Evolutionary conservation across 768 basidiomycete genomes (phyloP).

Genomic region (Artomyces pyxidatus): DNA sequence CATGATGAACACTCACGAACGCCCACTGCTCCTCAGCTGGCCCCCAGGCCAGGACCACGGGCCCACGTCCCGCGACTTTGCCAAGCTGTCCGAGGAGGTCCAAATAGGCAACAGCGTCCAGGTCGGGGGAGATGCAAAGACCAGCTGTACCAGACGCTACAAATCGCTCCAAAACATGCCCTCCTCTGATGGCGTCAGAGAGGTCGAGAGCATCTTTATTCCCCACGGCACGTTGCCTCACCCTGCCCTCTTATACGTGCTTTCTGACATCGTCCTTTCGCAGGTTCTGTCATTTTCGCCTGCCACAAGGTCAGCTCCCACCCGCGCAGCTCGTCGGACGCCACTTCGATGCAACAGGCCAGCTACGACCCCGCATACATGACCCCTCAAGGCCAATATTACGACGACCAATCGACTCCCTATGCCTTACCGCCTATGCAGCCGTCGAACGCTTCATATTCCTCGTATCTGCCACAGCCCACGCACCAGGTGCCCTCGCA

Average conservation of each 20-base stretch:
- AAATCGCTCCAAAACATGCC: slow-evolving; percentile 59
- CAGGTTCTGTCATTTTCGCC: slow-evolving; percentile 65
- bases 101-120: slow-evolving; percentile 45
- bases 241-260: slow-evolving; percentile 13
- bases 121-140: slow-evolving; percentile 65
- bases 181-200: slow-evolving; percentile 41
- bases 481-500: slow-evolving; percentile 10
- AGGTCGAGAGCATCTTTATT: slow-evolving; percentile 84
- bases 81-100: slow-evolving; percentile 59
- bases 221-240: slow-evolving; percentile 62
- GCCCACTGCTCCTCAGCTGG: slow-evolving; percentile 64
- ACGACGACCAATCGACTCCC: slow-evolving; percentile 20
- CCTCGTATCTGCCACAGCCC: slow-evolving; percentile 10
- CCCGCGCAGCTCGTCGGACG: slow-evolving; percentile 15
- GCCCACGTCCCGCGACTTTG: slow-evolving; percentile 31
- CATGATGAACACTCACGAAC: slow-evolving; percentile 50
- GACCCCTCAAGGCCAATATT: slow-evolving; percentile 19
- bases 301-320: slow-evolving; percentile 57
- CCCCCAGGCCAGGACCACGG: slow-evolving; percentile 51
- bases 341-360: slow-evolving; percentile 12
- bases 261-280: slow-evolving; percentile 7
- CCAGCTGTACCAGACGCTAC: slow-evolving; percentile 80
- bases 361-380: slow-evolving; percentile 21
- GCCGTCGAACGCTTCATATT: slow-evolving; percentile 16
- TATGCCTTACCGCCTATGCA: slow-evolving; percentile 21